These are phyloP conservation scores for Pinguiococcus pyrenoidosus DNA, from an alignment of 108 stramenopile genomes.

Conservation along the genomic window DNA sequence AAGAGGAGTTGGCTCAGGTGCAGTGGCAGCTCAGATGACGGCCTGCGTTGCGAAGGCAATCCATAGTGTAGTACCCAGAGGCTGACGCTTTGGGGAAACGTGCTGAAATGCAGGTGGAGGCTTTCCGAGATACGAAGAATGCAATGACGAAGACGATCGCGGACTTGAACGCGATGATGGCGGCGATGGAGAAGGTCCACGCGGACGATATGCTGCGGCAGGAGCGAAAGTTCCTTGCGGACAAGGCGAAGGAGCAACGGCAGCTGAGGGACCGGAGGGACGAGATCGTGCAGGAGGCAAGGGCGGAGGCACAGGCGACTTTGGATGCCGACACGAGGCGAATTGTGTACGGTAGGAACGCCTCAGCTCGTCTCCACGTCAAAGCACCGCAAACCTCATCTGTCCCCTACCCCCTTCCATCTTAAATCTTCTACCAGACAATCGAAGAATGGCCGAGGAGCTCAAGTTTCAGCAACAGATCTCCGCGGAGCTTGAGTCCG, in stretches of 20 bases:
- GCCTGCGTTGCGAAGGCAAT: too few relatives aligned
- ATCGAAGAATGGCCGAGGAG: constrained; percentile 41
- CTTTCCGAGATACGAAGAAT: constrained; percentile 23
- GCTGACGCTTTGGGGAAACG: too few relatives aligned
- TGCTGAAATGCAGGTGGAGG: too few relatives aligned
- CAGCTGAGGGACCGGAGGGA: constrained; percentile 7
- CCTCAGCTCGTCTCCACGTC: too few relatives aligned
- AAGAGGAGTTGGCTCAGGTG: constrained; percentile 16
- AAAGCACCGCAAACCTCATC: too few relatives aligned
- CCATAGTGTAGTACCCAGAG: too few relatives aligned
- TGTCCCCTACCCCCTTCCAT: too few relatives aligned
- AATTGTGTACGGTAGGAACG: too few relatives aligned
- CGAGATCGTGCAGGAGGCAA: constrained; percentile 11
- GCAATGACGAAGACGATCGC: constrained; percentile 18
- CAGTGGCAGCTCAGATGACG: constrained; percentile 4
- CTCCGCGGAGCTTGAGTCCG: constrained; percentile 22
- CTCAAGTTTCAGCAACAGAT: constrained; percentile 35
- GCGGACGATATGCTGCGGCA: constrained; percentile 9
- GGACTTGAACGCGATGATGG: constrained; percentile 3
- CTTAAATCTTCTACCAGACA: too few relatives aligned
- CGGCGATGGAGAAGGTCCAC: constrained; percentile 10
- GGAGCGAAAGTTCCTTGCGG: constrained; percentile 25
- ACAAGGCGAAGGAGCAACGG: constrained; percentile 23
- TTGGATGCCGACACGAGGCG: constrained; percentile 33
- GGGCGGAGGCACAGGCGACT: constrained; percentile 29